Evolutionary conservation across 2,329 filamentous ascomycete genomes (phyloP), one percentile per base, ranked within the genome.

Genomic region (Fusarium sp.): DNA sequence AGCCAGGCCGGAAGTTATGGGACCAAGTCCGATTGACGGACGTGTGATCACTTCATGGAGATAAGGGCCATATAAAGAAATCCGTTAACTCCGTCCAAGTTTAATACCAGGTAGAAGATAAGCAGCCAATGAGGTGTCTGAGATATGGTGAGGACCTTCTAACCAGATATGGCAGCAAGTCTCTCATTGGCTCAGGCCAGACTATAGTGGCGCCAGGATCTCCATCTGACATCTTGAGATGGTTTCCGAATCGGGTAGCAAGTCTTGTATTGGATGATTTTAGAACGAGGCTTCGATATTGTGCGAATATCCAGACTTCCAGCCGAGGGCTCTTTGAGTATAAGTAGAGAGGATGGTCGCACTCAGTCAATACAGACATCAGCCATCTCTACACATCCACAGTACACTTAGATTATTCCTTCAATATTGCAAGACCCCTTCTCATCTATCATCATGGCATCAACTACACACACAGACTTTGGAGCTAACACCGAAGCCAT

Each of bases 221-320:
- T 39, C 22, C 22, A 22, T 1, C 5, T 10, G 9, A 26, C 26
- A 18, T 20, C 17, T 44, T 4, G 11, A 36, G 5, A 10, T 22
- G 26, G 32, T 28, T 68, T 62, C 64, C 56, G 2, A 68, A 68
- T 55, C 10, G 17, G 48, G 64, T 55, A 63, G 48, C 6, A 68
- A 68, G 64, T 68, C 66, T 68, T 57, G 32, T 3, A 68, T 63
- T 68, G 64, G 64, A 18, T 2, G 10, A 9, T 17, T 18, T 1
- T 6, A 52, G n/a, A 20, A 6, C 11, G 8, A 52, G 30, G 48
- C 30, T 36, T 52, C 30, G 11, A 20, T 26, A 0, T 4, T n/a
- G n/a, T 51, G 2, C 15, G 12, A 51, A 24, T 20, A 15, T 20
- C 17, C 8, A 20, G 11, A 20, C 8, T 11, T 5, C 3, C 6